A percentile compares a stretch with the other conserved stretches of the same genome.
phyloP scores from a whole-genome alignment of 129 eudicot species.

The Ambrosia trifida region DNA sequence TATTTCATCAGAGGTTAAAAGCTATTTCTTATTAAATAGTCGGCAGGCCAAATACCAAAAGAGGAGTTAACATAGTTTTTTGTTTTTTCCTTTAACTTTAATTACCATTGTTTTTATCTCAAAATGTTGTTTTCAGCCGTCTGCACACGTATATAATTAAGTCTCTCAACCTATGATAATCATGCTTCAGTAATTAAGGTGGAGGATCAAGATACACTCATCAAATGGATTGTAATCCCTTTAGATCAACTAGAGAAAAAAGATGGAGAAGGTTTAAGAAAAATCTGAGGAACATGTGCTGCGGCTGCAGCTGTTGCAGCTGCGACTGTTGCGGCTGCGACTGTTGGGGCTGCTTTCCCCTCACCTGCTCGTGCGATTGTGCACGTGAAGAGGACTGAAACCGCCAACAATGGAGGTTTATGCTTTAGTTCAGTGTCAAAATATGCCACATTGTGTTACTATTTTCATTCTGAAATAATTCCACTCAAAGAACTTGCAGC shows the following conservation, averaged over 20 bases:
- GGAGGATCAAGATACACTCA: neutral
- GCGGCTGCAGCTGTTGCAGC: neutral
- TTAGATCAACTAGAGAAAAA: neutral
- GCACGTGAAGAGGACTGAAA: neutral
- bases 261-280: conserved; percentile 20
- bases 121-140: conserved; percentile 2
- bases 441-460: neutral
- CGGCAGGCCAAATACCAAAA: neutral
- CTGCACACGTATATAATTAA: neutral
- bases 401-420: neutral
- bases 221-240: conserved; percentile 8
- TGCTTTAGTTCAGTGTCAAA: neutral
- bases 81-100: conserved; percentile 3
- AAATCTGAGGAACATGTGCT: neutral
- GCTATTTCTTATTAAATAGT: neutral
- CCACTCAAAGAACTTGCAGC: neutral
- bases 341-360: neutral
- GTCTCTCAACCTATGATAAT: neutral
- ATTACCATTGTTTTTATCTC: conserved; percentile 12
- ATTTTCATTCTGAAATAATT: conserved; percentile 12
- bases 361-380: neutral
- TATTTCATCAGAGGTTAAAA: too few species aligned
- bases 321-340: neutral
- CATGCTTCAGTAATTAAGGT: neutral
- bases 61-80: conserved; percentile 6